Evolutionary conservation across 805 yeast genomes (phyloP).

Genomic region (Saccharomycopsis fodiens): DNA sequence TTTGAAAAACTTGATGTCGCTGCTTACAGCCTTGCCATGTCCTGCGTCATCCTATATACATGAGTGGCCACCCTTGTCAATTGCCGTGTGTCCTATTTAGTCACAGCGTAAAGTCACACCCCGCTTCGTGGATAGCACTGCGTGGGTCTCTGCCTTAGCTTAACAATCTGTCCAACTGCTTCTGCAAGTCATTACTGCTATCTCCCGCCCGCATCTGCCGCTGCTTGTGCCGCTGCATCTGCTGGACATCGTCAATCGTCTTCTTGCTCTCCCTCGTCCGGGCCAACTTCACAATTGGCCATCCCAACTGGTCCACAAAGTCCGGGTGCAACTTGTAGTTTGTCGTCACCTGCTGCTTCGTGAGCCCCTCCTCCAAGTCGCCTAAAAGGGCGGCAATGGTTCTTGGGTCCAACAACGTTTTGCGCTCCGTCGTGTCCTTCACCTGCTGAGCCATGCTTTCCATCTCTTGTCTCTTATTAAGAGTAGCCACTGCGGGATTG

Average conservation of each 20-base stretch:
- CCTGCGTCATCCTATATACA: no score
- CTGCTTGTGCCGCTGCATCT: background rate
- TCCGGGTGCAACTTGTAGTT: conserved; percentile 10
- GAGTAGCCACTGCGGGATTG: conserved; percentile 15
- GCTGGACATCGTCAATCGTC: conserved; percentile 15
- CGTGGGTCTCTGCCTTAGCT: no score
- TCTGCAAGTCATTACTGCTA: conserved; percentile 1
- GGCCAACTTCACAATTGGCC: conserved; percentile 11
- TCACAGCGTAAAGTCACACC: no score
- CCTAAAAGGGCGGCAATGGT: conserved; percentile 17
- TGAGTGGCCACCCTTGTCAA: no score
- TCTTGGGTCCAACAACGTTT: conserved; percentile 17
- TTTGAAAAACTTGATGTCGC: no score
- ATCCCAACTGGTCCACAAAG: conserved; percentile 5
- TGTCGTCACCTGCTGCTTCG: conserved; percentile 5
- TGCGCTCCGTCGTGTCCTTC: conserved; percentile 1
- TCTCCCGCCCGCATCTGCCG: background rate
- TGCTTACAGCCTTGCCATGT: no score
- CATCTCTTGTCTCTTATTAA: conserved; percentile 11
- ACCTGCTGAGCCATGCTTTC: conserved; percentile 12
- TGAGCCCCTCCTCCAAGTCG: conserved; percentile 11
- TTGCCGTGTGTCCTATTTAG: no score
- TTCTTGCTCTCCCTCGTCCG: conserved; percentile 10
- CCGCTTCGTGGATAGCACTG: no score
- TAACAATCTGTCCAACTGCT: conserved; percentile 7